These are phyloP conservation scores for Truncatella angustata DNA, from an alignment of 2,329 filamentous ascomycete genomes.

Conservation along the genomic window DNA sequence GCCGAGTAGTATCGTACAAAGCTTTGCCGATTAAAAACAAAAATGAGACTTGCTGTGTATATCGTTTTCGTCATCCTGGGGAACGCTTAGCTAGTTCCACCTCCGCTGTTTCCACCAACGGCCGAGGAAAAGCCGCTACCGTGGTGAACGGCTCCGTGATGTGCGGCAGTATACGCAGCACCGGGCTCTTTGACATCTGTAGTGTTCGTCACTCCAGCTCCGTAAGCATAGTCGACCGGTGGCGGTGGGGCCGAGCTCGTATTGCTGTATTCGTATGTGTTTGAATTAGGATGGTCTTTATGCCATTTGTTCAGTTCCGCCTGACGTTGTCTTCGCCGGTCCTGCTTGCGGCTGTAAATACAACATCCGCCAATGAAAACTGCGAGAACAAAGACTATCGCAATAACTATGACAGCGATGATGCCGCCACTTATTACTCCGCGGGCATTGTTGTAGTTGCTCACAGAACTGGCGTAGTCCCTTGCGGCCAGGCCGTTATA, in stretches of 20 bases:
- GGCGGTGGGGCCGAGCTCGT: neutral
- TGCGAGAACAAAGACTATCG: neutral
- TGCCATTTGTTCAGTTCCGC: slow-evolving; percentile 1
- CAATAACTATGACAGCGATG: slow-evolving; percentile 6
- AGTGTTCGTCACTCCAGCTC: neutral
- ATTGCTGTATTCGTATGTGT: neutral
- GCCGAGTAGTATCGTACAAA: too few relatives aligned
- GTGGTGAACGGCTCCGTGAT: neutral
- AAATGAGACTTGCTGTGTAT: too few relatives aligned
- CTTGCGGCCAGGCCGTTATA: neutral
- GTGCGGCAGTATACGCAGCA: neutral
- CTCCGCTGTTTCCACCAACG: neutral
- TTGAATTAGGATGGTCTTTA: neutral
- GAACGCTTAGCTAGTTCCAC: too few relatives aligned
- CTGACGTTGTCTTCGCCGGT: neutral
- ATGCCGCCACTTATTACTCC: neutral
- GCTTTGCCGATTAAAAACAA: too few relatives aligned
- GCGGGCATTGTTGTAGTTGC: neutral
- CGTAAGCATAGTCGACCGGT: neutral
- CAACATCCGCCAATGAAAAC: neutral
- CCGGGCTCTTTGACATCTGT: neutral
- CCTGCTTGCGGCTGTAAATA: neutral
- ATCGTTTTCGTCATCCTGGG: too few relatives aligned
- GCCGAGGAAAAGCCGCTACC: neutral
- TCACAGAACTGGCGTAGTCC: neutral